Evolutionary conservation across 176 grass and related monocot species (phyloP), one percentile per base, ranked within the genome.

Genomic region (Oryza australiensis): DNA sequence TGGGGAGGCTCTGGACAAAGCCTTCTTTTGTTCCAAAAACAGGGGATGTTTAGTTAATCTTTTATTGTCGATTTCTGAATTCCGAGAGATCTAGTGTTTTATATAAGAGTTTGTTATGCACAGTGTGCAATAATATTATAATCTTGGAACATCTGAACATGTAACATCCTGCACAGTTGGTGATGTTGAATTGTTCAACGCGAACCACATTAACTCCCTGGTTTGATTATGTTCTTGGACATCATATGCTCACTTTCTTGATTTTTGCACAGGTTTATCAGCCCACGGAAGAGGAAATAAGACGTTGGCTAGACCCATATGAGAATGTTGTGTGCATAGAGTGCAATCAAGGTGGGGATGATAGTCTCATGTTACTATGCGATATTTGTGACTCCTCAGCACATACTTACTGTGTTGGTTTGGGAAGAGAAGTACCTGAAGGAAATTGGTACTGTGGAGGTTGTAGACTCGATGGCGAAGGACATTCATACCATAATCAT

Each of bases 321-420:
- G 90, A 94, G 62, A 94, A 91, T 79, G 88, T 94, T 24, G 90
- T 98, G 33, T 98, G 95, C 80, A 93, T 89, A 65, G 95, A 98
- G 81, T 98, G 95, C 92, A 91, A 94, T 74, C 92, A 91, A 93
- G 95, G 88, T 72, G 95, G 84, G 6, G 90, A 94, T 55, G 95
- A 98, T 78, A 86, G 80, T 87, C 87, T 98, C 64, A 98, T 98
- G 95, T 85, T 98, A 80, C 88, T 98, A 33, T 98, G 95, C 22
- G 95, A 98, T 80, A 98, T 98, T 73, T 98, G 95, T 83, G 95
- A 98, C 85, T 98, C 95, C 27, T 92, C 92, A 43, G 95, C 95
- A 2, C 95, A 98, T 65, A 94, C 95, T 23, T 98, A 98, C 74
- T 98, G 95, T 79, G 95, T 94, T 60, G 95, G 95, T 37, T 89